Evolutionary conservation across 805 yeast genomes (phyloP).

Genomic region (Wickerhamomyces strasburgensis): DNA sequence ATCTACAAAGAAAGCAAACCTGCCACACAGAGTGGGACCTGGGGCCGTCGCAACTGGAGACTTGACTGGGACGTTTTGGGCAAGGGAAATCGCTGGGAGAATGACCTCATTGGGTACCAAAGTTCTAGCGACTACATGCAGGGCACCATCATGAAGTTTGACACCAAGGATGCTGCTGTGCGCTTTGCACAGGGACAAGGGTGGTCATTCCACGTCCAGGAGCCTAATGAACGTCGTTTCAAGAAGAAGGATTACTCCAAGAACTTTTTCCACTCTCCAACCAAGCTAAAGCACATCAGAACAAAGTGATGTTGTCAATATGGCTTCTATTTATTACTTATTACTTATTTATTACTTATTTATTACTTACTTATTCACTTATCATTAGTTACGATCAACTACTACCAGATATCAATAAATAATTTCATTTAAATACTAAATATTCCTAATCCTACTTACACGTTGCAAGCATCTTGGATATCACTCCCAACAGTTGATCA

Average conservation of each 20-base stretch:
- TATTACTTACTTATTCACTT: no score
- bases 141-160: constrained; percentile 71
- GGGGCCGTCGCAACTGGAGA: constrained; percentile 55
- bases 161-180: constrained; percentile 69
- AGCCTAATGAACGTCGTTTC: constrained; percentile 71
- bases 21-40: constrained; percentile 72
- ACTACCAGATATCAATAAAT: no score
- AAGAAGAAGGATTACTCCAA: constrained; percentile 68
- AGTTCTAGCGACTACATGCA: constrained; percentile 74
- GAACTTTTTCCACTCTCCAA: constrained; percentile 64
- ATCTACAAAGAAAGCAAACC: constrained; percentile 73
- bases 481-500: constrained; percentile 84
- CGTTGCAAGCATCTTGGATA: constrained; percentile 84
- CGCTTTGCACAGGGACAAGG: constrained; percentile 80
- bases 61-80: constrained; percentile 80
- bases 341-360: no score
- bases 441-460: constrained; percentile 40
- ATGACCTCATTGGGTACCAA: constrained; percentile 83
- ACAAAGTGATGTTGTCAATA: constrained; percentile 64
- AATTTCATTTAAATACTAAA: background rate
- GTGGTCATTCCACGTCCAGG: constrained; percentile 78
- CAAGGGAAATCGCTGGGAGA: constrained; percentile 83
- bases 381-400: no score
- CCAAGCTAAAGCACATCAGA: constrained; percentile 74
- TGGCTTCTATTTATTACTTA: no score